Percentiles rank a stretch among this genome's conserved stretches.
These are phyloP conservation scores for Bruguiera sexangula DNA, from an alignment of 345 rosid species.

Conservation along the genomic window DNA sequence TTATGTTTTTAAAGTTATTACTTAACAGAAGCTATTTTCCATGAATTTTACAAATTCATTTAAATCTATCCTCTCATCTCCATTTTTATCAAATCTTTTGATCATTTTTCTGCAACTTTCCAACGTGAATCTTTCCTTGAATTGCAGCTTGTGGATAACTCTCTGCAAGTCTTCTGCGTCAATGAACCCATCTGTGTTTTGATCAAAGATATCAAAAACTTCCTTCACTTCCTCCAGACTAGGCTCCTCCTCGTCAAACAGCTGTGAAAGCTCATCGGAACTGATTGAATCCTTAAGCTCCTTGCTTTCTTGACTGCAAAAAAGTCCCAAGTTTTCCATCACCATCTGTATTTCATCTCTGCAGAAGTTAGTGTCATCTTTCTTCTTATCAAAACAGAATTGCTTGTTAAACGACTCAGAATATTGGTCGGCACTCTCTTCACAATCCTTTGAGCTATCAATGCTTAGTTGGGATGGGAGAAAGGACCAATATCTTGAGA, in stretches of 20 bases:
- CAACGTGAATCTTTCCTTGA: constrained; percentile 42
- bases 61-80: constrained; percentile 66
- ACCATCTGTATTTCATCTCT: constrained; percentile 60
- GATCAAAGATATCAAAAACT: constrained; percentile 79
- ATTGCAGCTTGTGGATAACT: constrained; percentile 48
- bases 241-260: constrained; percentile 77
- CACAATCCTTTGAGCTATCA: constrained; percentile 14
- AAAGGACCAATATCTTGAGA: constrained; percentile 39
- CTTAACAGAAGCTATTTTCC: constrained; percentile 55
- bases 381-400: constrained; percentile 1
- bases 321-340: constrained; percentile 59
- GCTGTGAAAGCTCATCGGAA: constrained; percentile 39
- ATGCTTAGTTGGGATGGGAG: constrained; percentile 24
- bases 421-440: constrained; percentile 26
- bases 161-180: constrained; percentile 72
- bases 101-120: constrained; percentile 67
- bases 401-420: constrained; percentile 24
- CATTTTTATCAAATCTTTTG: constrained; percentile 45
- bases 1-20: background rate
- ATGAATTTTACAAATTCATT: constrained; percentile 66
- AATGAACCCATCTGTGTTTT: constrained; percentile 69
- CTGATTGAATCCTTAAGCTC: constrained; percentile 35
- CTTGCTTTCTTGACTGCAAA: constrained; percentile 36
- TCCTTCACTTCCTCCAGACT: constrained; percentile 72
- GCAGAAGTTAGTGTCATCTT: constrained; percentile 27